Evolutionary conservation across 1,139 yeast species (phyloP), one percentile per base, ranked within the genome.

Genomic region (Saccharomyces hybrid): DNA sequence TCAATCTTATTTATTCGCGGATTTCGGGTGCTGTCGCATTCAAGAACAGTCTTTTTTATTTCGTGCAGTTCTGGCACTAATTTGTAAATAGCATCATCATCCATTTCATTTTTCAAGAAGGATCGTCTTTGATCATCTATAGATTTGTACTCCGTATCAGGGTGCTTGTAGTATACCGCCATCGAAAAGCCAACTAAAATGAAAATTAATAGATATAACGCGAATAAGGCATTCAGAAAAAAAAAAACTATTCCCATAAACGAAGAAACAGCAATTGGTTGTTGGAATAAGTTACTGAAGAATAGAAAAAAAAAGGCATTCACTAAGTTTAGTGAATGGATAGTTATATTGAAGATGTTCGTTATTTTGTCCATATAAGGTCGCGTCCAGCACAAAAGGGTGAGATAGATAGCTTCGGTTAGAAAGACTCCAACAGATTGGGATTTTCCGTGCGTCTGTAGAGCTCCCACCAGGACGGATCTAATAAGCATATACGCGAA

Each of bases 71-170:
- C 89, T 51, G 75, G 70, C 59, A 79, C 83, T 52, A 75, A 78
- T 28, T 70, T 71, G 31, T 78, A 77, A 49, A 71, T 72, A 50
- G 34, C 31, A 62, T 52, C 42, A 55, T 52, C 47, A 47, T 63
- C 62, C 25, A 63, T 63, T 58, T 54, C 72, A 64, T 59, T 67
- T 61, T 78, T 76, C 61, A 84, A 82, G 60, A 84, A 86, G 72
- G 91, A 93, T 27, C 97, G 88, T 54, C 88, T 95, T 71, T 99
- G 83, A 68, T 93, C 99, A 70, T 93, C 99, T 88, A 93, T 88
- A 62, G 97, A 97, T 76, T 90, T 93, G 74, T 93, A 93, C 63
- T 97, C 80, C 14, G 93, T 83, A 73, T 93, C 99, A 55, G 99
- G 99, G 70, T 93, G 90, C 76, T 86, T 89, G 71, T 88, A 85